Evolutionary conservation across 176 grass and related monocot genomes (phyloP).

Genomic region (Oryza meridionalis): DNA sequence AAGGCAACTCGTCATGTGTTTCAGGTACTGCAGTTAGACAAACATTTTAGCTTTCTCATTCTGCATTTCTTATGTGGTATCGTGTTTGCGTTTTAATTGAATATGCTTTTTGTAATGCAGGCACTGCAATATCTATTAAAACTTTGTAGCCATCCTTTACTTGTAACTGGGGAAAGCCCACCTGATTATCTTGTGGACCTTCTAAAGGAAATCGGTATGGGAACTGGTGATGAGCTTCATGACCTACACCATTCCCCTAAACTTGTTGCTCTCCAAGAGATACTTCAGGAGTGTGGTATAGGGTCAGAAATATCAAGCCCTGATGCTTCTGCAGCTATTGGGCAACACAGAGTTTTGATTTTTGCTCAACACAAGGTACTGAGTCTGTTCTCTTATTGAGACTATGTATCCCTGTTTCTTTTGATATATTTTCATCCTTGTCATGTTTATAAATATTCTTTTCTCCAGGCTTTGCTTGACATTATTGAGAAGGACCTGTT

Average conservation of each 20-base stretch:
- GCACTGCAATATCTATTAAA: constrained; percentile 90
- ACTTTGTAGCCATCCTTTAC: constrained; percentile 94
- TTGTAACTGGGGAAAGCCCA: constrained; percentile 73
- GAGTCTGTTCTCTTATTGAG: neutral
- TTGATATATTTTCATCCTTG: constrained; percentile 23
- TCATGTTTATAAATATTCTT: neutral
- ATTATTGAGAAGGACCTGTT: constrained; percentile 98
- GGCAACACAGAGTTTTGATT: constrained; percentile 95
- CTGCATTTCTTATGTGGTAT: neutral
- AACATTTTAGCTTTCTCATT: constrained; percentile 11
- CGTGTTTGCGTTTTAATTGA: neutral
- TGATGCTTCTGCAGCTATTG: constrained; percentile 59
- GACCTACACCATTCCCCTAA: constrained; percentile 90
- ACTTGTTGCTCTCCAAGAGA: constrained; percentile 99
- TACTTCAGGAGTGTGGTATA: constrained; percentile 96
- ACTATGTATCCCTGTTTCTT: neutral
- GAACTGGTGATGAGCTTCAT: constrained; percentile 76
- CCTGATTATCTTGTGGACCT: constrained; percentile 60
- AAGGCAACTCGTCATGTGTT: constrained; percentile 97
- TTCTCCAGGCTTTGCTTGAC: constrained; percentile 85
- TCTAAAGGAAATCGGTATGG: constrained; percentile 65
- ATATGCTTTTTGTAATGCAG: constrained; percentile 56
- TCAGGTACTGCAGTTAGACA: constrained; percentile 59
- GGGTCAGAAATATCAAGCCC: constrained; percentile 84
- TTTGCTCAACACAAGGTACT: constrained; percentile 98